These are phyloP conservation scores for Colletotrichum musae DNA, from an alignment of 2,329 filamentous ascomycete genomes.

Conservation along the genomic window DNA sequence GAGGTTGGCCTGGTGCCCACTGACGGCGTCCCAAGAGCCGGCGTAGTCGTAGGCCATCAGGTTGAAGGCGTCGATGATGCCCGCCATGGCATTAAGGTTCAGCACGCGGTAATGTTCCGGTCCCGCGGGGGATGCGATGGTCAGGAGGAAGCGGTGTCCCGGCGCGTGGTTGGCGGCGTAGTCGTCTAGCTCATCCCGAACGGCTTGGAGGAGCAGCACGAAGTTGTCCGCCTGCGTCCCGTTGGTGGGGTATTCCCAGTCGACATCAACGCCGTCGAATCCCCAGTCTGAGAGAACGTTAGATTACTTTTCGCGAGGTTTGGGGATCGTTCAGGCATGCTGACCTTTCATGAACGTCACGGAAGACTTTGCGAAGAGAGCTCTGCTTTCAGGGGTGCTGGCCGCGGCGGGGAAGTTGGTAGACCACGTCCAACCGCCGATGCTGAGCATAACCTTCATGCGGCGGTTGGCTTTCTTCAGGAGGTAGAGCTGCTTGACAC, in stretches of 20 bases:
- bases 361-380: conserved; percentile 77
- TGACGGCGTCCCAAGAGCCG: conserved; percentile 74
- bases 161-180: conserved; percentile 61
- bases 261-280: conserved; percentile 64
- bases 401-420: conserved; percentile 79
- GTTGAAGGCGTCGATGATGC: conserved; percentile 68
- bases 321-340: neutral
- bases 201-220: conserved; percentile 59
- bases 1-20: conserved; percentile 82
- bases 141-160: conserved; percentile 68
- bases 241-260: conserved; percentile 57
- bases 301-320: neutral
- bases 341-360: conserved; percentile 73
- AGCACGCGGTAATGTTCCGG: conserved; percentile 63
- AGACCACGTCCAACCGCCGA: conserved; percentile 91
- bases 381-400: conserved; percentile 72
- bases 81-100: conserved; percentile 54
- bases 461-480: conserved; percentile 84
- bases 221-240: conserved; percentile 58
- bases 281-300: conserved; percentile 70
- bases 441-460: conserved; percentile 83
- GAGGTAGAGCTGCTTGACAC: conserved; percentile 83
- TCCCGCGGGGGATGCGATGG: conserved; percentile 66
- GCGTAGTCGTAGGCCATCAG: conserved; percentile 83
- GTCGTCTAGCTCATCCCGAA: conserved; percentile 63